These are phyloP conservation scores for Lasiodiplodia citricola DNA, from an alignment of 2,329 filamentous ascomycete genomes.

Conservation along the genomic window DNA sequence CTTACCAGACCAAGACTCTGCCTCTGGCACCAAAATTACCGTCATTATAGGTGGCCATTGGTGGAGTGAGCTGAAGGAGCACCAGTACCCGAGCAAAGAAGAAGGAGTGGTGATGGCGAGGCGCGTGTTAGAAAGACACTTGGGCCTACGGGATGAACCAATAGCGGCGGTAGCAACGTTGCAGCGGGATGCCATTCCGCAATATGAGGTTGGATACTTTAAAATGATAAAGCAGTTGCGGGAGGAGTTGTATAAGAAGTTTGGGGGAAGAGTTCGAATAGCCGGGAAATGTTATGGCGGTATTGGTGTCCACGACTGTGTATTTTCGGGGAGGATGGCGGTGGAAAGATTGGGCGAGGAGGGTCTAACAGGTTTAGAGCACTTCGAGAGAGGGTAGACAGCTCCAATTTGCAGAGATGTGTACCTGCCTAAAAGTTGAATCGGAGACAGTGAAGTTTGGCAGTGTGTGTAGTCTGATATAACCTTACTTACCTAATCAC, in stretches of 20 bases:
- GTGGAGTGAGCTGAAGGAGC: constrained; percentile 64
- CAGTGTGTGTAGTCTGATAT: background rate
- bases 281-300: constrained; percentile 55
- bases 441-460: background rate
- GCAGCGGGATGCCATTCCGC: constrained; percentile 80
- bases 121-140: constrained; percentile 71
- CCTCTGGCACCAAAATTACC: constrained; percentile 79
- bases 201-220: constrained; percentile 82
- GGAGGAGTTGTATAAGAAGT: constrained; percentile 60
- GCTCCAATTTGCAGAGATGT: too few relatives aligned
- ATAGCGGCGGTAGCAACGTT: constrained; percentile 65
- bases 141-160: constrained; percentile 70
- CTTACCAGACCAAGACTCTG: constrained; percentile 60
- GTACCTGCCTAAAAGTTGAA: background rate
- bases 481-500: background rate
- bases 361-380: background rate
- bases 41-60: constrained; percentile 95
- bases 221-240: constrained; percentile 64
- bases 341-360: background rate
- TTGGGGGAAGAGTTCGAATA: constrained; percentile 69
- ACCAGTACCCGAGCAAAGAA: constrained; percentile 60
- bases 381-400: background rate
- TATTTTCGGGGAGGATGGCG: constrained; percentile 38
- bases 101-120: constrained; percentile 74
- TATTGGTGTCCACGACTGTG: constrained; percentile 57